Evolutionary conservation across 2,329 filamentous ascomycete species (phyloP).

Genomic region (Nothopassalora personata): DNA sequence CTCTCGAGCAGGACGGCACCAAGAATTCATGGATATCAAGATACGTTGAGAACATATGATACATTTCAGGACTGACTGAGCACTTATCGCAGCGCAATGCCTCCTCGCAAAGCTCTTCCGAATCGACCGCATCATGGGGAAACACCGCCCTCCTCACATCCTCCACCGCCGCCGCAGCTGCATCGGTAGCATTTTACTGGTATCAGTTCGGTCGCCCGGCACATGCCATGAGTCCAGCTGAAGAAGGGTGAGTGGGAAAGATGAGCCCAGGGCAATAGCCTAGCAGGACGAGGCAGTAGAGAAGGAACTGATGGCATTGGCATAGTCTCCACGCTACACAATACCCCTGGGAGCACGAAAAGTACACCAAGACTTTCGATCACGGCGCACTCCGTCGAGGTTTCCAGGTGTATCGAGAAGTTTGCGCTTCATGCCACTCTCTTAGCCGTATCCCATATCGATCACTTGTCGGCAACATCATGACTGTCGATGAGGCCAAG

Average conservation of each 20-base stretch:
- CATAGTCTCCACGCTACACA: slow-evolving; percentile 79
- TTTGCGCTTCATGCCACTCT: slow-evolving; percentile 97
- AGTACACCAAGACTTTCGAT: slow-evolving; percentile 93
- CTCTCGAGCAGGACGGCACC: background rate
- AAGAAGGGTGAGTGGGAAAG: slow-evolving; percentile 78
- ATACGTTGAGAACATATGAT: slow-evolving; percentile 1
- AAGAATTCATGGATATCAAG: background rate
- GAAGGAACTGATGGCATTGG: slow-evolving; percentile 12
- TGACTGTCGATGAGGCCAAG: slow-evolving; percentile 98
- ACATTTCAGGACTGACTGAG: slow-evolving; percentile 15
- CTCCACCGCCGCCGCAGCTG: slow-evolving; percentile 79
- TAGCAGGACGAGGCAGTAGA: background rate
- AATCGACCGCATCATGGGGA: slow-evolving; percentile 64
- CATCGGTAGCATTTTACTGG: slow-evolving; percentile 94
- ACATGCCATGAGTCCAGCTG: slow-evolving; percentile 83
- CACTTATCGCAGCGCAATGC: slow-evolving; percentile 46
- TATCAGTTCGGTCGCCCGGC: slow-evolving; percentile 87
- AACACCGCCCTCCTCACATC: slow-evolving; percentile 81
- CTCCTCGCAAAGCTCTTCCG: slow-evolving; percentile 65
- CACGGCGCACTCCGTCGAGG: slow-evolving; percentile 96
- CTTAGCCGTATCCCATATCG: slow-evolving; percentile 92
- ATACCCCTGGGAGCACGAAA: slow-evolving; percentile 93
- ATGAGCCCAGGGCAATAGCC: background rate
- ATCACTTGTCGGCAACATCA: slow-evolving; percentile 77
- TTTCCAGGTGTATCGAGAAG: slow-evolving; percentile 99